phyloP scores from a whole-genome alignment of 169 alveolate species.

The Cryptosporidium sp. region DNA sequence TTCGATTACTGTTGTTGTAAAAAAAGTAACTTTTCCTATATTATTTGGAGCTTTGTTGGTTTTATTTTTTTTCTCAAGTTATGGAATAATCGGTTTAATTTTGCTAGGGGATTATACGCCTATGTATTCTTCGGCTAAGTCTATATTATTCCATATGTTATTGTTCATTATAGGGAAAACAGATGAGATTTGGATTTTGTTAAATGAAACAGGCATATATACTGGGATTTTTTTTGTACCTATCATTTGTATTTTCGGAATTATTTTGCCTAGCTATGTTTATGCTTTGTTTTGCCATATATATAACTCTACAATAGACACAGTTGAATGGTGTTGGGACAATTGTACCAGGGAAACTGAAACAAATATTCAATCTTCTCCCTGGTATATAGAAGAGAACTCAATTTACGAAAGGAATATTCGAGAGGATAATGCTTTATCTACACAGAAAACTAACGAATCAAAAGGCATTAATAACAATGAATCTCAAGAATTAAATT shows the following conservation, averaged over 20 bases:
- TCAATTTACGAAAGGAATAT: conserved; percentile 8
- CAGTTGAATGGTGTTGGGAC: conserved; percentile 75
- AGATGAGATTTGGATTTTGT: conserved; percentile 20
- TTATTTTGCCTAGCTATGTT: conserved; percentile 52
- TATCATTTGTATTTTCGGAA: conserved; percentile 38
- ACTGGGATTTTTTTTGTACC: conserved; percentile 59
- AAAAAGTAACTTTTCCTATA: conserved; percentile 53
- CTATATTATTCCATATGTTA: conserved; percentile 25
- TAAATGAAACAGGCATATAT: not conserved
- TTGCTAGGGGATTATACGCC: conserved; percentile 14
- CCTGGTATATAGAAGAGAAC: conserved; percentile 57
- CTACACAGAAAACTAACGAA: not conserved
- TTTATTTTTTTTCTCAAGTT: not conserved
- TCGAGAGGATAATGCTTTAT: not conserved
- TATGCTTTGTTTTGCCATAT: conserved; percentile 57
- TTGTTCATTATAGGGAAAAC: conserved; percentile 26
- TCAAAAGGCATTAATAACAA: not conserved
- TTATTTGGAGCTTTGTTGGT: conserved; percentile 10
- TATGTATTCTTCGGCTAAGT: conserved; percentile 17
- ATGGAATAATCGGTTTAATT: conserved; percentile 48
- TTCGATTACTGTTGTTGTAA: conserved; percentile 59
- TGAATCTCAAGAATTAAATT: conserved; percentile 3
- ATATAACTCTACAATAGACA: conserved; percentile 68
- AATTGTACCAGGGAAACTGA: conserved; percentile 18
- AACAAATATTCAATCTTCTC: conserved; percentile 11